Conservation (phyloP, 148 eudicot genomes). For the Camellia lanceoleosa region DNA sequence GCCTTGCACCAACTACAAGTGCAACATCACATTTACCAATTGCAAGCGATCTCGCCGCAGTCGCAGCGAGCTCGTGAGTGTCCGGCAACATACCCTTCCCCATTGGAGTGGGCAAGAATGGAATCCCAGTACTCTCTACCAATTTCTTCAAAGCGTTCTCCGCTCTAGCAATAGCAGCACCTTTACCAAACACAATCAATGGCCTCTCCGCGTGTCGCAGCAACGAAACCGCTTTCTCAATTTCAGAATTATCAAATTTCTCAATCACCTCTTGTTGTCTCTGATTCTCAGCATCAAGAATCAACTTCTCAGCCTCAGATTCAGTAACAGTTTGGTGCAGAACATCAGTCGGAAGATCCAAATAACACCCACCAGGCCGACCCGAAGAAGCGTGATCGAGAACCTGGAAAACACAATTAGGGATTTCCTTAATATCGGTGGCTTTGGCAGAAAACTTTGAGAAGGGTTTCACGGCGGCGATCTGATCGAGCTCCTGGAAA, state of each 20-base stretch:
- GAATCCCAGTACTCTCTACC: slow-evolving; percentile 79
- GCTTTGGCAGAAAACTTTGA: slow-evolving; percentile 61
- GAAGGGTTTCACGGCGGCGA: slow-evolving; percentile 65
- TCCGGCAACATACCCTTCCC: slow-evolving; percentile 94
- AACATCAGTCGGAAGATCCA: slow-evolving; percentile 79
- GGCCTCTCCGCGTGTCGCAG: slow-evolving; percentile 69
- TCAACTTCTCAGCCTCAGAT: slow-evolving; percentile 52
- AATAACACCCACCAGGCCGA: slow-evolving; percentile 82
- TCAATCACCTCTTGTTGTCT: background rate
- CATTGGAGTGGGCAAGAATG: slow-evolving; percentile 96
- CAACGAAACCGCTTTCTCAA: slow-evolving; percentile 53
- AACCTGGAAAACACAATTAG: slow-evolving; percentile 40
- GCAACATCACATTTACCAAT: slow-evolving; percentile 96
- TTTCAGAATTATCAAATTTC: slow-evolving; percentile 14
- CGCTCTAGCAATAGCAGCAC: slow-evolving; percentile 69
- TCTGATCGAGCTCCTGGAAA: slow-evolving; percentile 92
- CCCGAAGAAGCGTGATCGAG: slow-evolving; percentile 39
- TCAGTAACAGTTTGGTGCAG: slow-evolving; percentile 62
- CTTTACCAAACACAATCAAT: slow-evolving; percentile 84
- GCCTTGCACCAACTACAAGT: slow-evolving; percentile 77
- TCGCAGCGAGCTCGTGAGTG: slow-evolving; percentile 77
- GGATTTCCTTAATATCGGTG: slow-evolving; percentile 41
- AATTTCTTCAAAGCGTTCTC: slow-evolving; percentile 50
- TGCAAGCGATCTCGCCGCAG: slow-evolving; percentile 83
- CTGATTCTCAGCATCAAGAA: slow-evolving; percentile 31